These are phyloP conservation scores for Xeromyces bisporus DNA, from an alignment of 495 filamentous ascomycete genomes.

Conservation along the genomic window DNA sequence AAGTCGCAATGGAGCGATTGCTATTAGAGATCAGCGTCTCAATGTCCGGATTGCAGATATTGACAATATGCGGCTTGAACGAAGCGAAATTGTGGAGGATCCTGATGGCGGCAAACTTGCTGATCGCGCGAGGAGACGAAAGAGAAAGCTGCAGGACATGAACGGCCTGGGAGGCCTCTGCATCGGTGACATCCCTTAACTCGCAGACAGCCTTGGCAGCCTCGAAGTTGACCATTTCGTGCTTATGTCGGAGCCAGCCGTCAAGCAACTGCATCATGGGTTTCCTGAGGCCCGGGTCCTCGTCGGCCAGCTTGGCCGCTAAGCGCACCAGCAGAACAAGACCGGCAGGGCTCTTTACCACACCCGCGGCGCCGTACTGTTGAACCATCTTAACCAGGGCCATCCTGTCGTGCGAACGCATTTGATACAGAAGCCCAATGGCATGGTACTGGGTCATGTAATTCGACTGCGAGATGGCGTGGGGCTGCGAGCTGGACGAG, in stretches of 20 bases:
- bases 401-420: slow-evolving; percentile 96
- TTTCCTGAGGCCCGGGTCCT: slow-evolving; percentile 73
- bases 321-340: slow-evolving; percentile 82
- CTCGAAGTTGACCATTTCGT: slow-evolving; percentile 99
- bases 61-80: slow-evolving; percentile 85
- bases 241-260: slow-evolving; percentile 95
- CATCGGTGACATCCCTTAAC: slow-evolving; percentile 81
- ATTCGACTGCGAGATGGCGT: slow-evolving; percentile 51
- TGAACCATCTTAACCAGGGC: slow-evolving; percentile 99
- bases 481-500: slow-evolving; percentile 48
- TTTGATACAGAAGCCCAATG: slow-evolving; percentile 93
- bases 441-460: slow-evolving; percentile 98
- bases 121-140: slow-evolving; percentile 88
- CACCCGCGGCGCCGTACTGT: slow-evolving; percentile 81
- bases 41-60: slow-evolving; percentile 90
- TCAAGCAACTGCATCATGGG: slow-evolving; percentile 92
- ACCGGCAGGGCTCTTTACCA: slow-evolving; percentile 86
- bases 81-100: slow-evolving; percentile 92
- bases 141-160: slow-evolving; percentile 93
- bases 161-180: slow-evolving; percentile 81
- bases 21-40: slow-evolving; percentile 89
- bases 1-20: slow-evolving; percentile 95
- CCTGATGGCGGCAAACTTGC: slow-evolving; percentile 93
- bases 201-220: slow-evolving; percentile 95
- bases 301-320: slow-evolving; percentile 87